These are phyloP conservation scores for Anacardium occidentale DNA, from an alignment of 345 rosid species.

Conservation along the genomic window DNA sequence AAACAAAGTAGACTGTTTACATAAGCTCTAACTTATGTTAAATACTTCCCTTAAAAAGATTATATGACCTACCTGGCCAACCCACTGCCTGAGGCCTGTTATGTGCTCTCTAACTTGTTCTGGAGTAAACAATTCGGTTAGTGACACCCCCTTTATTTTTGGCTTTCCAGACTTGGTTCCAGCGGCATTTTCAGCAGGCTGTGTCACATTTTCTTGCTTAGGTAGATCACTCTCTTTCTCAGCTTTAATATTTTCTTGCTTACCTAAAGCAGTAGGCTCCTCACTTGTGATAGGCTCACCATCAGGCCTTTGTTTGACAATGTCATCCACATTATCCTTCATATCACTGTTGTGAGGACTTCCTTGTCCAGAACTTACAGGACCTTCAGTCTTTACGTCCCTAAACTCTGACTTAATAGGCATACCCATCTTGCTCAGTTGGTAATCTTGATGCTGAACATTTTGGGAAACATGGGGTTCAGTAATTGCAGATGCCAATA, in stretches of 20 bases:
- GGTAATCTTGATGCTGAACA: conserved; percentile 49
- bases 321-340: conserved; percentile 49
- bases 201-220: conserved; percentile 57
- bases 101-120: conserved; percentile 97
- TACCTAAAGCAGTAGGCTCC: conserved; percentile 33
- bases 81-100: conserved; percentile 94
- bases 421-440: conserved; percentile 36
- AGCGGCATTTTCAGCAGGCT: conserved; percentile 42
- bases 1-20: background rate
- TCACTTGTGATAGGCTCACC: conserved; percentile 37
- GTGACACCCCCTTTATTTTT: conserved; percentile 89
- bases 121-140: conserved; percentile 95
- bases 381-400: conserved; percentile 58
- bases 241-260: conserved; percentile 46
- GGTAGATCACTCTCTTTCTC: conserved; percentile 52
- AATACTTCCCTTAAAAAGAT: conserved; percentile 4
- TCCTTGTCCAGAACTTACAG: conserved; percentile 49
- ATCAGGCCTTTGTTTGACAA: conserved; percentile 41
- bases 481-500: conserved; percentile 32
- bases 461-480: conserved; percentile 45
- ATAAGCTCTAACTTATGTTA: background rate
- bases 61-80: conserved; percentile 80
- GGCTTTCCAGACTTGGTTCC: conserved; percentile 87
- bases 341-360: conserved; percentile 46
- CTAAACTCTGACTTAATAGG: conserved; percentile 49